These are phyloP conservation scores for Desmodesmus armatus DNA, from an alignment of 139 green algal genomes.

Conservation along the genomic window DNA sequence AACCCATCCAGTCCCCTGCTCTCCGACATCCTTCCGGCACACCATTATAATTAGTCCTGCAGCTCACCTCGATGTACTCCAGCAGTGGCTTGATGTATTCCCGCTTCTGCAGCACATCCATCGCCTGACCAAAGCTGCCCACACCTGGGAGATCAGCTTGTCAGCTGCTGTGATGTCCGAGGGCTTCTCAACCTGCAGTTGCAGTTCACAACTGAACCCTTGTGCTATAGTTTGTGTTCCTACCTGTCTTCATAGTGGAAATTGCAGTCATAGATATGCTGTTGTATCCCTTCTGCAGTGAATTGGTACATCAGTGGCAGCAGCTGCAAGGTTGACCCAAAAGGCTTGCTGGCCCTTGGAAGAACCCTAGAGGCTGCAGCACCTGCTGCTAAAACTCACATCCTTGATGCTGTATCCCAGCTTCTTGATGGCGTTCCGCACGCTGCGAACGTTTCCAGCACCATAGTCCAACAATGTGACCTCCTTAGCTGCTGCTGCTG, in stretches of 20 bases:
- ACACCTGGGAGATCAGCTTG: constrained; percentile 96
- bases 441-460: constrained; percentile 96
- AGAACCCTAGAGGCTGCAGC: neutral
- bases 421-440: constrained; percentile 95
- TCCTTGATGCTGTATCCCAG: constrained; percentile 94
- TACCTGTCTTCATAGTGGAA: no score
- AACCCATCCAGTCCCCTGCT: no score
- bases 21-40: no score
- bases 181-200: constrained; percentile 75
- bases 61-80: constrained; percentile 88
- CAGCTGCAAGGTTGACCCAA: neutral
- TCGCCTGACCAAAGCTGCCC: constrained; percentile 92
- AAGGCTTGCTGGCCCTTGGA: no score
- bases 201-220: no score
- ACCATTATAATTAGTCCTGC: no score
- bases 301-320: neutral
- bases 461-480: constrained; percentile 98
- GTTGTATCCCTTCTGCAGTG: neutral
- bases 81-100: constrained; percentile 81
- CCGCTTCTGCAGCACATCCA: constrained; percentile 77
- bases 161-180: constrained; percentile 80
- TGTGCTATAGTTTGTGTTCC: no score
- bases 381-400: constrained; percentile 62
- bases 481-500: constrained; percentile 49
- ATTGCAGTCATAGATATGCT: neutral